These are phyloP conservation scores for Guadua angustifolia DNA, from an alignment of 176 grass and related monocot species.

Conservation along the genomic window DNA sequence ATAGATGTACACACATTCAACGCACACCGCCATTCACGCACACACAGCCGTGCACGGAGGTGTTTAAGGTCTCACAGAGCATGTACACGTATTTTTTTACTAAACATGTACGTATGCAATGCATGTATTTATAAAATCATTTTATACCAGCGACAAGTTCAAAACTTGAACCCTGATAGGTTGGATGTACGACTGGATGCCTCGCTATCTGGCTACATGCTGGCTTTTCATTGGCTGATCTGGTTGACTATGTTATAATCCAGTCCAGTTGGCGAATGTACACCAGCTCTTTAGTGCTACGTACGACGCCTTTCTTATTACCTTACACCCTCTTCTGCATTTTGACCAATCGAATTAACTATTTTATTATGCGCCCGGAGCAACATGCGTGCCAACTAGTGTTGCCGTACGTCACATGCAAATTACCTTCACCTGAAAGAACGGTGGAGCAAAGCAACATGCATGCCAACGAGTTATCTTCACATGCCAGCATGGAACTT, in stretches of 20 bases:
- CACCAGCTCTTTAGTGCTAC: background rate
- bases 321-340: background rate
- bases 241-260: background rate
- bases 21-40: too few relatives aligned
- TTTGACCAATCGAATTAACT: background rate
- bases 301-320: background rate
- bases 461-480: background rate
- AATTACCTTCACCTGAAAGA: background rate
- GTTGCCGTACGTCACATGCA: conserved; percentile 1
- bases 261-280: background rate
- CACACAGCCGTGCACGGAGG: too few relatives aligned
- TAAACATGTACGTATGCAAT: too few relatives aligned
- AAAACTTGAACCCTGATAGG: too few relatives aligned
- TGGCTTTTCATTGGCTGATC: background rate
- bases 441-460: background rate
- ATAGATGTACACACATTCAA: too few relatives aligned
- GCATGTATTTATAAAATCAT: too few relatives aligned
- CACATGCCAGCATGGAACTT: background rate
- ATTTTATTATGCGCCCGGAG: background rate
- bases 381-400: background rate
- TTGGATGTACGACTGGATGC: too few relatives aligned
- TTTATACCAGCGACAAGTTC: too few relatives aligned
- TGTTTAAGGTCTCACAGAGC: too few relatives aligned
- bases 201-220: too few relatives aligned
- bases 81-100: too few relatives aligned